A percentile compares a stretch with the other conserved stretches of the same genome.
phyloP scores from a whole-genome alignment of 148 eudicot genomes.

The Persicaria maculosa region DNA sequence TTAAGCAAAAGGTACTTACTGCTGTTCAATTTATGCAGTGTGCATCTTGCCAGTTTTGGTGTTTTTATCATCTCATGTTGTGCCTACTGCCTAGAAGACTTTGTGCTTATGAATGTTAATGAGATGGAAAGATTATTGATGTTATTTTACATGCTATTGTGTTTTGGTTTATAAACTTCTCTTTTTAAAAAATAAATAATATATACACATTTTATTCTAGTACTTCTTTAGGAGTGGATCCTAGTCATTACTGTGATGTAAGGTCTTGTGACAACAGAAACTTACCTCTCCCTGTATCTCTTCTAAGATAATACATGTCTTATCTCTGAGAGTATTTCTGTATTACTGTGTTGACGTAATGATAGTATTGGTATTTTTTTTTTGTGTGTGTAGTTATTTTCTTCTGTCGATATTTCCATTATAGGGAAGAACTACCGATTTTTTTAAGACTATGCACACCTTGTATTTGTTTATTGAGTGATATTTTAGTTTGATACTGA shows the following conservation, averaged over 20 bases:
- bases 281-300: no score
- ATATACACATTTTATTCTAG: background rate
- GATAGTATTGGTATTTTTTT: no score
- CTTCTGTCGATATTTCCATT: background rate
- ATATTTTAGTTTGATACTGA: background rate
- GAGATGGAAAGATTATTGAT: background rate
- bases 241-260: slow-evolving; percentile 9
- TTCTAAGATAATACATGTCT: background rate
- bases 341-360: background rate
- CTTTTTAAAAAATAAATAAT: background rate
- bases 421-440: background rate
- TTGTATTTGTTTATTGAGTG: background rate
- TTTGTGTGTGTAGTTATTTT: no score
- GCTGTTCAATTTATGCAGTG: background rate
- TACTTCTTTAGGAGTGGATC: background rate
- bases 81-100: background rate
- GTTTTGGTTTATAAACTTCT: background rate
- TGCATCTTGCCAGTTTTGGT: background rate
- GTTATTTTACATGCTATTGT: background rate
- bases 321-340: background rate
- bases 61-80: background rate
- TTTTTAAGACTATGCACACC: background rate
- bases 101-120: background rate
- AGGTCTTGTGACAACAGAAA: background rate
- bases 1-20: slow-evolving; percentile 66